Percentiles rank a stretch among this genome's conserved stretches.
Evolutionary conservation across 106 monocot genomes (phyloP).

Genomic region (Amphibolis antarctica): DNA sequence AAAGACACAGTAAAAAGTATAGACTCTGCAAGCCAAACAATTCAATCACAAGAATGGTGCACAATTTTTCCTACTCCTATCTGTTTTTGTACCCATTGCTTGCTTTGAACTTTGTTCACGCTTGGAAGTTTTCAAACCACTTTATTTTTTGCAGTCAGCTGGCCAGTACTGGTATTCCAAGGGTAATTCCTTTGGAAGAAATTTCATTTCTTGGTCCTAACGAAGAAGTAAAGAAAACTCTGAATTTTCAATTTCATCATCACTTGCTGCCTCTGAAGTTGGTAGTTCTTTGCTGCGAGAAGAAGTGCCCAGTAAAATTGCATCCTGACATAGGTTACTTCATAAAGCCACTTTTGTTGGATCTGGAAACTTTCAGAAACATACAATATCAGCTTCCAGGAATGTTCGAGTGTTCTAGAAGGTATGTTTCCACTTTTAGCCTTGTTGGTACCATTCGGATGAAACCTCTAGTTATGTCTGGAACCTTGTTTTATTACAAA

Average conservation of each 20-base stretch:
- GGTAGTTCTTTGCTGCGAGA: conserved; percentile 45
- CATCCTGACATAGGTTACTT: conserved; percentile 97
- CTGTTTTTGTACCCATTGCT: neutral
- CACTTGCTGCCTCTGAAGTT: conserved; percentile 77
- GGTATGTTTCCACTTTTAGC: conserved; percentile 32
- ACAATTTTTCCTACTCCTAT: neutral
- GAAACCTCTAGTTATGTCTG: too few species aligned
- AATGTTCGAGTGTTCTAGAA: conserved; percentile 83
- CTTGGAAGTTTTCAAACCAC: neutral
- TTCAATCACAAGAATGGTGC: conserved; percentile 56
- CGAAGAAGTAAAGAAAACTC: conserved; percentile 38
- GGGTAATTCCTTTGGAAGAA: conserved; percentile 51
- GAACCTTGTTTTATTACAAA: too few species aligned
- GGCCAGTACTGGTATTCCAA: conserved; percentile 21
- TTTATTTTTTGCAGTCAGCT: conserved; percentile 19
- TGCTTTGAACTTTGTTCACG: too few species aligned
- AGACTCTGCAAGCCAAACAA: conserved; percentile 24
- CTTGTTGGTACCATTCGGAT: too few species aligned
- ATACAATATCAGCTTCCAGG: conserved; percentile 62
- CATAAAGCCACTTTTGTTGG: conserved; percentile 47
- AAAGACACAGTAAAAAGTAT: conserved; percentile 32
- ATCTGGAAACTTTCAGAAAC: conserved; percentile 35
- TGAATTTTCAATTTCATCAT: conserved; percentile 73
- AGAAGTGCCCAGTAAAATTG: conserved; percentile 54
- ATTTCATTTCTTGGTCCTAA: conserved; percentile 51